Conservation (phyloP, 805 yeast species). For the Cyberlindnera maritima region DNA sequence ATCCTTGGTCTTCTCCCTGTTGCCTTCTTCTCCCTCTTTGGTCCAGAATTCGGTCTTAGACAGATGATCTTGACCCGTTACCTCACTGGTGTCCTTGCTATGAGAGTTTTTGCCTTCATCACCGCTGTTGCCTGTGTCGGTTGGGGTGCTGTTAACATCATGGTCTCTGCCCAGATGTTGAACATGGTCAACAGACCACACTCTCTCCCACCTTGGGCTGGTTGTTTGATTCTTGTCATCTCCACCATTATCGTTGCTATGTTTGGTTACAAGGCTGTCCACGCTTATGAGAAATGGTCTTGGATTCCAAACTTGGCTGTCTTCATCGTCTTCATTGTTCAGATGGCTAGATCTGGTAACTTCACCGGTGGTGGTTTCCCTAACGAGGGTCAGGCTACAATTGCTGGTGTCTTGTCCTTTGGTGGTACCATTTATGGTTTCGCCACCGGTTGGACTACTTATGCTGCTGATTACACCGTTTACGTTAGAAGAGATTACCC, state of each 20-base stretch:
- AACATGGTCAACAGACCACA: conserved; percentile 64
- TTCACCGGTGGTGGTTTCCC: conserved; percentile 52
- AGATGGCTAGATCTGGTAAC: conserved; percentile 64
- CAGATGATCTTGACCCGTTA: conserved; percentile 82
- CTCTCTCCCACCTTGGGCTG: conserved; percentile 85
- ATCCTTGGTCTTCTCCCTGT: conserved; percentile 74
- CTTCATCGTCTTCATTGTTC: conserved; percentile 75
- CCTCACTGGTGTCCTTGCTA: conserved; percentile 70
- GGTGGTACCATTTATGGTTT: conserved; percentile 85
- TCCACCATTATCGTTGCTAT: conserved; percentile 71
- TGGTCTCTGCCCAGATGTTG: conserved; percentile 83
- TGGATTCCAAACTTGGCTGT: conserved; percentile 82
- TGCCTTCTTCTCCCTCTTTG: conserved; percentile 79
- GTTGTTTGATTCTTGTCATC: conserved; percentile 68
- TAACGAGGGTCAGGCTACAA: conserved; percentile 59
- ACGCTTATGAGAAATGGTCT: conserved; percentile 76
- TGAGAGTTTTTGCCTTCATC: conserved; percentile 73
- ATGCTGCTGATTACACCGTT: conserved; percentile 88
- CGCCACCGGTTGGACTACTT: conserved; percentile 94
- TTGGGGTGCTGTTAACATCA: conserved; percentile 92
- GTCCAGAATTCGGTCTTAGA: conserved; percentile 81
- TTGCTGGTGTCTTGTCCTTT: conserved; percentile 73
- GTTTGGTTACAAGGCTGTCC: conserved; percentile 83
- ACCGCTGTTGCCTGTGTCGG: conserved; percentile 88
- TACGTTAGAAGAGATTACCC: conserved; percentile 72